phyloP scores from a whole-genome alignment of 768 basidiomycete species.

The Suillus subalutaceus region DNA sequence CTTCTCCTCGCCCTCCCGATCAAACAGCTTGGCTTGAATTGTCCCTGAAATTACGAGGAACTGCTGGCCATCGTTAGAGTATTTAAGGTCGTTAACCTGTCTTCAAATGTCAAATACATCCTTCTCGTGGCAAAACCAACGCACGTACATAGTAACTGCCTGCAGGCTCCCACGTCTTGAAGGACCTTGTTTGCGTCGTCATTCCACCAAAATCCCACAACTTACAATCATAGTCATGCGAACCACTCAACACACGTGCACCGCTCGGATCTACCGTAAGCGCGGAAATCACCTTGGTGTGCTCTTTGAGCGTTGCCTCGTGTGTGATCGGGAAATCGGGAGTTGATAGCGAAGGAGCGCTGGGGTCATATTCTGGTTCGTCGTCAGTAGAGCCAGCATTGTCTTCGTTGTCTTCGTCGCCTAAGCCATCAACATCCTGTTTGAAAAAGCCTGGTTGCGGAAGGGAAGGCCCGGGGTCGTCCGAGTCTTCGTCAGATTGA shows the following conservation, averaged over 20 bases:
- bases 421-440: conserved; percentile 24
- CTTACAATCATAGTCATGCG: conserved; percentile 97
- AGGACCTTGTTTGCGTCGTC: conserved; percentile 87
- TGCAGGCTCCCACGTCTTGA: conserved; percentile 95
- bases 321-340: conserved; percentile 84
- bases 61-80: conserved; percentile 82
- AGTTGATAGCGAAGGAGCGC: conserved; percentile 41
- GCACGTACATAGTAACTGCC: conserved; percentile 83
- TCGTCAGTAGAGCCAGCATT: conserved; percentile 25
- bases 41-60: conserved; percentile 91
- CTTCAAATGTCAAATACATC: not conserved
- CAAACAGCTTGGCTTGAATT: conserved; percentile 84
- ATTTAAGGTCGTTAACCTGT: conserved; percentile 90
- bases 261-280: conserved; percentile 93
- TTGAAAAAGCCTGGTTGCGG: conserved; percentile 12
- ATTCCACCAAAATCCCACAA: conserved; percentile 99
- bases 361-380: conserved; percentile 62
- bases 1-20: conserved; percentile 92
- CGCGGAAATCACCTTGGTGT: conserved; percentile 93
- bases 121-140: conserved; percentile 1
- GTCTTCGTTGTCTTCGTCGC: conserved; percentile 28
- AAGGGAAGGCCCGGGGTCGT: conserved; percentile 18
- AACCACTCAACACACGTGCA: conserved; percentile 87
- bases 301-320: conserved; percentile 91
- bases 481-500: conserved; percentile 26